Conservation (phyloP, 1,284 basidiomycete species). For the Mrakiaceae sp. region DNA sequence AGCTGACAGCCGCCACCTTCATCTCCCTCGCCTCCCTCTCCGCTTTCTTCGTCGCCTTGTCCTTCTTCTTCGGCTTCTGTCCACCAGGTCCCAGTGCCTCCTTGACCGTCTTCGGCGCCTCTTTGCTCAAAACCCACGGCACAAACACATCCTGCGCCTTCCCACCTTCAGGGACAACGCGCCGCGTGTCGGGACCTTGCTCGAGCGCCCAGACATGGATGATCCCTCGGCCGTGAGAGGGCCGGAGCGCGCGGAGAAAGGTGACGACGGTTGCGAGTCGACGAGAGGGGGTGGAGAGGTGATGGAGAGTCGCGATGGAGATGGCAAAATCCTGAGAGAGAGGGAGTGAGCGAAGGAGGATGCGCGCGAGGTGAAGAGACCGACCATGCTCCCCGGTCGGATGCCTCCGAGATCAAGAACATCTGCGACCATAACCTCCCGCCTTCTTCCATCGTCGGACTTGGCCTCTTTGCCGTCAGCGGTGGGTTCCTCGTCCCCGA, state of each 20-base stretch:
- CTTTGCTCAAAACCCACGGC: conserved; percentile 49
- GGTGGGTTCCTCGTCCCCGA: conserved; percentile 22
- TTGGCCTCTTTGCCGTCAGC: conserved; percentile 5
- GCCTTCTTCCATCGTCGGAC: conserved; percentile 32
- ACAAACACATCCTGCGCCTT: conserved; percentile 54
- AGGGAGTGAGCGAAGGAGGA: neutral
- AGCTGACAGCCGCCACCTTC: neutral
- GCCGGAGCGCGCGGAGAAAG: conserved; percentile 52
- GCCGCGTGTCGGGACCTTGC: conserved; percentile 71
- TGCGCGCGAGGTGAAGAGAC: neutral
- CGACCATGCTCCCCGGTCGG: conserved; percentile 52
- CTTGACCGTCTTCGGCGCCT: conserved; percentile 16
- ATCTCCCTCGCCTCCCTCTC: neutral
- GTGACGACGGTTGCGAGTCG: conserved; percentile 61
- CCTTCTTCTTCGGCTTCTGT: conserved; percentile 15
- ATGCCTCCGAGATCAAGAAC: conserved; percentile 49
- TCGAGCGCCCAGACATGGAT: conserved; percentile 99
- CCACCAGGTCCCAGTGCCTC: conserved; percentile 19
- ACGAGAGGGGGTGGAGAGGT: conserved; percentile 66
- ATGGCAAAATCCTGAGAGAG: conserved; percentile 72
- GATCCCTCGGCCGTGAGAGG: conserved; percentile 60
- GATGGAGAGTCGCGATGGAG: conserved; percentile 90
- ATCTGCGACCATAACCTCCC: conserved; percentile 67
- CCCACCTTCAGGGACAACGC: conserved; percentile 43
- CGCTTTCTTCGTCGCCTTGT: conserved; percentile 6